Base-by-base conservation (phyloP, 1,139 yeast genomes). In the Yamadazyma jaroonii region DNA sequence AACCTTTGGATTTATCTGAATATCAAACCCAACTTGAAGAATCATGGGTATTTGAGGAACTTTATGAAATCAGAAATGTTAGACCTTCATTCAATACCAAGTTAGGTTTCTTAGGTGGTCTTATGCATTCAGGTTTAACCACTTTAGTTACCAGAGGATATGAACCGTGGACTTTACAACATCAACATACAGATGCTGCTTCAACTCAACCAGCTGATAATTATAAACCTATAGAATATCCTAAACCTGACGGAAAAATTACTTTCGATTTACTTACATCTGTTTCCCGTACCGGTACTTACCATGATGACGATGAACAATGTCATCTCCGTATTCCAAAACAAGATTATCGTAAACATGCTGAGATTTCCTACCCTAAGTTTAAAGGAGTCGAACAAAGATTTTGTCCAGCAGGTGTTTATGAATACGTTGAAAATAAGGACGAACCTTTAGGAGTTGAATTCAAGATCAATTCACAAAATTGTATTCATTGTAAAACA, bases 371-470 rank as follows among this genome's bases (percentile, higher is more conserved):
- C 21, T 92, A 77, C 63, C 89, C 94, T 15, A 78, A 73, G 48
- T 92, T 66, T 64, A 69, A 85, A 60, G 98, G 98, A 11, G 72
- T 92, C 13, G 98, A 92, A 61, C 82, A 80, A 54, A 72, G 95
- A 43, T 92, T 92, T 67, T 92, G 98, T 57, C 98, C 98, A 7
- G 98, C 98, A 15, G 98, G 98, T 20, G 98, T 92, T 9, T 92
- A 92, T 59, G 98, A 92, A 62, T 92, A 88, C 54, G 72, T 88
- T 20, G 84, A 84, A 44, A 94, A 85, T 54, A 80, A 75, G 37
- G 56, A 56, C 10, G 74, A 77, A 38, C 60, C 66, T 9, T 49
- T 68, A 29, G 94, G 94, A 3, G 95, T 88, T 23, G 75, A 79
- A 53, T 90, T 92, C 65, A 94, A 88, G 59, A 90, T 92, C 61